Evolutionary conservation across 257 asterid species (phyloP), one percentile per base, ranked within the genome.

Genomic region (Gentiana straminea): DNA sequence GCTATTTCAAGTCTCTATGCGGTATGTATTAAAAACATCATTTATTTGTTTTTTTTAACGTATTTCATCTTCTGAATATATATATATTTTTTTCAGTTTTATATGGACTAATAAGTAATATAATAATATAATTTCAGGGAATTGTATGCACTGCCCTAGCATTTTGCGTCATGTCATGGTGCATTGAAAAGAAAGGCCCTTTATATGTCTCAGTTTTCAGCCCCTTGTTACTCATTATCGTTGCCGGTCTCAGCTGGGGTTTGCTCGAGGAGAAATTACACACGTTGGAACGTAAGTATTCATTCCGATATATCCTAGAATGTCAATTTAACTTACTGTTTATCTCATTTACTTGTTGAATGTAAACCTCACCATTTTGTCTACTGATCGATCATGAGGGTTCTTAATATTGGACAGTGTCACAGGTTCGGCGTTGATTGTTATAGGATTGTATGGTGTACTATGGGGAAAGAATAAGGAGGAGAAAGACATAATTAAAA

Each of bases 391-490:
- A 41, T 7, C 38, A 10, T 41, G 8, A 8, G 24, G 10, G 9
- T 41, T 41, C 4, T 3, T 15, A 15, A 15, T 8, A 32, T 32
- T 44, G 9, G 3, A 1, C 62, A 57, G 62, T 3, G 70, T 83
- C 54, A 78, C 55, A 13, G 97, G 97, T 12, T 83, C 97, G 5
- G 51, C 70, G 7, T 43, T 83, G 60, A 83, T 89, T 49, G 92
- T 85, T 1, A 8, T 73, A 76, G 97, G 97, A 50, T 80, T 86
- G 1, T 86, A 85, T 41, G 77, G 85, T 44, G 95, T 89, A 4
- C 71, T 86, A 2, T 89, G 95, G 97, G 97, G 94, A 0, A 89
- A 89, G 76, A 79, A 75, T 12, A 78, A 56, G 50, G 97, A 89
- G 64, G 48, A 61, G 60, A 10, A 64, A 54, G 45, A 54, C 36